Evolutionary conservation across 2,329 filamentous ascomycete species (phyloP).

Genomic region (Akanthomyces lecanii): DNA sequence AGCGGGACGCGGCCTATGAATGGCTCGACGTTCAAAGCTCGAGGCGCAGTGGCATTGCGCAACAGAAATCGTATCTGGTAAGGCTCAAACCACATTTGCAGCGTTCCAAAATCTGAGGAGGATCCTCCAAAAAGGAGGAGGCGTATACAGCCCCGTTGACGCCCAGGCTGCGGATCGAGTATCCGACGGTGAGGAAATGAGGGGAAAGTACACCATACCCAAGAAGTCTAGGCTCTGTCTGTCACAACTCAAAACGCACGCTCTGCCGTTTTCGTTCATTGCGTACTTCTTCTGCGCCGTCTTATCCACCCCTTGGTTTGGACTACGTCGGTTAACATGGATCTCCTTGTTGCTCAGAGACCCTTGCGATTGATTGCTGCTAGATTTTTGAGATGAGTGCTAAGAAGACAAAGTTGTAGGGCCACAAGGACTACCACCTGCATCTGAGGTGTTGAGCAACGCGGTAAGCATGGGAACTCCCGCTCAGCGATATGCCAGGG

Average conservation of each 20-base stretch:
- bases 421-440: not conserved
- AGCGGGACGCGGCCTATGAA: not conserved
- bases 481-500: too few species aligned
- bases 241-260: not conserved
- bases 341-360: not conserved
- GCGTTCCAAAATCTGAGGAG: not conserved
- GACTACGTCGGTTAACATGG: not conserved
- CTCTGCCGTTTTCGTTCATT: not conserved
- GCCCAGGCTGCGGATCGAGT: not conserved
- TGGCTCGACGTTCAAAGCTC: not conserved
- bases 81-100: not conserved
- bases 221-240: not conserved
- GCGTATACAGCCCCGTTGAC: not conserved
- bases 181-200: not conserved
- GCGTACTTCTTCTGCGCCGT: not conserved
- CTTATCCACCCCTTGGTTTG: not conserved
- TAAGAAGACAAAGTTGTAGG: not conserved
- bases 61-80: not conserved
- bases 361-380: not conserved
- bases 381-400: not conserved
- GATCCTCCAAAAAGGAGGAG: not conserved
- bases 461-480: too few species aligned
- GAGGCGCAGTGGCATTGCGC: not conserved
- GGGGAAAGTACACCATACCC: not conserved
- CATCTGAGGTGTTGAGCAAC: too few species aligned